phyloP scores from a whole-genome alignment of 2,329 filamentous ascomycete species.

The Fusarium concolor region DNA sequence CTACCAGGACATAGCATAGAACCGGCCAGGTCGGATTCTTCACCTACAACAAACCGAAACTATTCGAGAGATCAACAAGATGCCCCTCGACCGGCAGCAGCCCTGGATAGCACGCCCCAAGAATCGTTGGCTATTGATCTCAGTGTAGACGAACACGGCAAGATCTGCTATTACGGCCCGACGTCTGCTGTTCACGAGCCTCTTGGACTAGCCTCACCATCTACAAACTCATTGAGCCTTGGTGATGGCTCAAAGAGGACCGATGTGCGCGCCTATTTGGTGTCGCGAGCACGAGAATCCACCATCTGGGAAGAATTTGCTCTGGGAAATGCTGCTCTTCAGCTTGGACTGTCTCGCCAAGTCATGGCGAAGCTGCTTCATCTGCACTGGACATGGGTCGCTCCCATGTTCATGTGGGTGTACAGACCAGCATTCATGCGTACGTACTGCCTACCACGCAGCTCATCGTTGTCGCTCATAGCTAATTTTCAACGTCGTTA shows the following conservation, averaged over 20 bases:
- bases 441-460: not conserved
- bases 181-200: constrained; percentile 9
- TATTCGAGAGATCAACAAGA: not conserved
- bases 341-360: not conserved
- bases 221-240: not conserved
- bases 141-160: constrained; percentile 5
- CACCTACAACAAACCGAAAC: not conserved
- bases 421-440: constrained; percentile 11
- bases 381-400: constrained; percentile 9
- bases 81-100: not conserved
- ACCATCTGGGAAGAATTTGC: constrained; percentile 8
- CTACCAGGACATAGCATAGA: not conserved
- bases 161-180: constrained; percentile 10
- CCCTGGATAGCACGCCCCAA: not conserved
- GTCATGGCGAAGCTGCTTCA: constrained; percentile 7
- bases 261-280: not conserved
- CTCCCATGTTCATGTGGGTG: constrained; percentile 14
- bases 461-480: too few relatives aligned
- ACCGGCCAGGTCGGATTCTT: fast-evolving
- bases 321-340: not conserved
- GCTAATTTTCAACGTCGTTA: not conserved
- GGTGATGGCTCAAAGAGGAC: not conserved
- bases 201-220: not conserved
- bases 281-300: constrained; percentile 4
- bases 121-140: not conserved